Evolutionary conservation across 176 grass and related monocot species (phyloP).

Genomic region (Bolboschoenus planiculmis): DNA sequence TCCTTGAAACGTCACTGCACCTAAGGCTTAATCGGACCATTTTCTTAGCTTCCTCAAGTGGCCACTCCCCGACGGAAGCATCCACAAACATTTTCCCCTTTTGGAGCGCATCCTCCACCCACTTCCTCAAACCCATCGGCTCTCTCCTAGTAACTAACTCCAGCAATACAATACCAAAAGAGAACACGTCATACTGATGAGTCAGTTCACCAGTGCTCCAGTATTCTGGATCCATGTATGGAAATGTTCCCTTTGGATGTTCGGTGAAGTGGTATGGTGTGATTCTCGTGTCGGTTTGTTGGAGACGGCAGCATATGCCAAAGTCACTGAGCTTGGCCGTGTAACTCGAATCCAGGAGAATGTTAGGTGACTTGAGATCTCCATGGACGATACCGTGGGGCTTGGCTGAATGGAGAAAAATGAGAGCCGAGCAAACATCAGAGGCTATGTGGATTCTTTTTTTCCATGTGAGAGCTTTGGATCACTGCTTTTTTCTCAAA

Average conservation of each 20-base stretch:
- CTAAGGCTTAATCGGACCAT: slow-evolving; percentile 39
- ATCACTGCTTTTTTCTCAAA: slow-evolving; percentile 20
- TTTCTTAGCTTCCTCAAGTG: slow-evolving; percentile 31
- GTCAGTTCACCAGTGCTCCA: slow-evolving; percentile 46
- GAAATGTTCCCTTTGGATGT: slow-evolving; percentile 43
- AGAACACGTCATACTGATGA: slow-evolving; percentile 49
- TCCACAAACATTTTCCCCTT: slow-evolving; percentile 35
- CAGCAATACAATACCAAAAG: slow-evolving; percentile 60
- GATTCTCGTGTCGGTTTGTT: slow-evolving; percentile 38
- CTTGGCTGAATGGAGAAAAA: slow-evolving; percentile 52
- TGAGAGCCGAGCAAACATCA: slow-evolving; percentile 55
- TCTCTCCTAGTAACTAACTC: slow-evolving; percentile 44
- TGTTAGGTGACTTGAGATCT: slow-evolving; percentile 59
- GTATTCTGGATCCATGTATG: slow-evolving; percentile 73
- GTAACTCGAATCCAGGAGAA: slow-evolving; percentile 47
- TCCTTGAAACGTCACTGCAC: slow-evolving; percentile 40
- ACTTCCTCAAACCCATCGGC: slow-evolving; percentile 35
- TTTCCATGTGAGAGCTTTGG: slow-evolving; percentile 43
- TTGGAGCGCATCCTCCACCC: slow-evolving; percentile 34
- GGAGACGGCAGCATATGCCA: slow-evolving; percentile 44
- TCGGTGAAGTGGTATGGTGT: slow-evolving; percentile 43
- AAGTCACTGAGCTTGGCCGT: slow-evolving; percentile 53
- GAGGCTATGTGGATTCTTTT: slow-evolving; percentile 41
- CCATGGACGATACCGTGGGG: slow-evolving; percentile 49
- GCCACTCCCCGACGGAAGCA: slow-evolving; percentile 48